phyloP scores from a whole-genome alignment of 129 eudicot genomes.

The Rutidosis leptorrhynchoides region DNA sequence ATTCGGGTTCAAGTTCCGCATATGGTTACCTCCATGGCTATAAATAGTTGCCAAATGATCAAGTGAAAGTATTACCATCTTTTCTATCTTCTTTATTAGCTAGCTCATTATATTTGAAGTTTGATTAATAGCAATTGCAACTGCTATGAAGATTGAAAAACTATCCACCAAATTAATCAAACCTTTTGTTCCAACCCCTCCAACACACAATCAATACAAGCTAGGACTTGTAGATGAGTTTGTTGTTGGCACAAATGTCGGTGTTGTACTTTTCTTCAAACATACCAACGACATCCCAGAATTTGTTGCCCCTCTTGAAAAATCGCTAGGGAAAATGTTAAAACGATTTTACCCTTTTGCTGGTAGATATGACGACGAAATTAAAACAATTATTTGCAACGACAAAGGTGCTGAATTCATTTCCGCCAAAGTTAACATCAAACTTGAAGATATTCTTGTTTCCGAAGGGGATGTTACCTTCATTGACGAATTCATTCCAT shows the following conservation, averaged over 20 bases:
- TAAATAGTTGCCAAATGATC: neutral
- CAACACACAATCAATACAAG: neutral
- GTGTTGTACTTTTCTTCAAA: slow-evolving; percentile 21
- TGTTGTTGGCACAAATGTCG: neutral
- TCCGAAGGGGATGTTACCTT: neutral
- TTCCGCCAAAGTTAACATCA: neutral
- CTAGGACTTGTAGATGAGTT: slow-evolving; percentile 8
- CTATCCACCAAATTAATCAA: neutral
- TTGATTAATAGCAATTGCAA: neutral
- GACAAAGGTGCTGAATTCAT: slow-evolving; percentile 31
- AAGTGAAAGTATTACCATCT: too few species aligned
- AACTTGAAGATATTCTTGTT: slow-evolving; percentile 2
- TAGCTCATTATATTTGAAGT: neutral
- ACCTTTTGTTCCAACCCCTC: neutral
- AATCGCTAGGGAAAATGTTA: neutral
- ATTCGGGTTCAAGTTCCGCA: too few species aligned
- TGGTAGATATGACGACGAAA: slow-evolving; percentile 15
- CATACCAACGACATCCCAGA: neutral
- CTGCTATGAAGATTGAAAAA: neutral
- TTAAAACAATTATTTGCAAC: slow-evolving; percentile 14
- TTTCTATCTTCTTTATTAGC: neutral
- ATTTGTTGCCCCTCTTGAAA: neutral
- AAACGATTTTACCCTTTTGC: slow-evolving; percentile 32
- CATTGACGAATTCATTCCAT: slow-evolving; percentile 18
- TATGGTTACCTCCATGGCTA: neutral